These are phyloP conservation scores for Cutaneotrichosporon cavernicola DNA, from an alignment of 1,284 basidiomycete genomes.

Conservation along the genomic window DNA sequence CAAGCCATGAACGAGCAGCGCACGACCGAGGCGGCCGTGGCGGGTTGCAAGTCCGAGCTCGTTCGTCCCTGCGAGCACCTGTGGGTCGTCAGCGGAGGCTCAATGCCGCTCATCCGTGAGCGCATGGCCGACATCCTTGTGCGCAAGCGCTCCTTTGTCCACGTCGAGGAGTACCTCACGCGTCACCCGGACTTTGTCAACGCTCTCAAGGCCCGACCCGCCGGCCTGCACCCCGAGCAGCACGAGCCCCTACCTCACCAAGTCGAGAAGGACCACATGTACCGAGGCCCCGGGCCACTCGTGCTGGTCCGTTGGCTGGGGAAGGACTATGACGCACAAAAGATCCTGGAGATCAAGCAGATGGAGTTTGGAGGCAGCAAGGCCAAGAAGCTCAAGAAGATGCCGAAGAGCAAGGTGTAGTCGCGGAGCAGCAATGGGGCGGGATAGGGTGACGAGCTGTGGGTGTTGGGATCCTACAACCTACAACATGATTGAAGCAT, in stretches of 20 bases:
- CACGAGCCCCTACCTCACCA: conserved; percentile 30
- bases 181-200: conserved; percentile 49
- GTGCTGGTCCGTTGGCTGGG: conserved; percentile 51
- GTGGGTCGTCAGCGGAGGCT: conserved; percentile 50
- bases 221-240: conserved; percentile 48
- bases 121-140: conserved; percentile 50
- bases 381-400: conserved; percentile 45
- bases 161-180: conserved; percentile 53
- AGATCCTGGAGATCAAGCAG: conserved; percentile 50
- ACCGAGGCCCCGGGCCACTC: conserved; percentile 36
- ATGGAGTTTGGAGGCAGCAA: conserved; percentile 51
- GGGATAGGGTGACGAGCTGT: neutral
- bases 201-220: conserved; percentile 45
- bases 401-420: conserved; percentile 18
- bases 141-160: conserved; percentile 49
- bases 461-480: too few species aligned
- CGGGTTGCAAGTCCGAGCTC: conserved; percentile 28
- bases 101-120: conserved; percentile 48
- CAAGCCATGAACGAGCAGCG: conserved; percentile 41
- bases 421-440: neutral
- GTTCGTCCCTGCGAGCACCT: conserved; percentile 51
- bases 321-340: conserved; percentile 47
- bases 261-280: conserved; percentile 20
- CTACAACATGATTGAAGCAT: too few species aligned
- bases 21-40: conserved; percentile 17